Evolutionary conservation across 2,329 filamentous ascomycete genomes (phyloP), one percentile per base, ranked within the genome.

Genomic region (Colletotrichum phormii): DNA sequence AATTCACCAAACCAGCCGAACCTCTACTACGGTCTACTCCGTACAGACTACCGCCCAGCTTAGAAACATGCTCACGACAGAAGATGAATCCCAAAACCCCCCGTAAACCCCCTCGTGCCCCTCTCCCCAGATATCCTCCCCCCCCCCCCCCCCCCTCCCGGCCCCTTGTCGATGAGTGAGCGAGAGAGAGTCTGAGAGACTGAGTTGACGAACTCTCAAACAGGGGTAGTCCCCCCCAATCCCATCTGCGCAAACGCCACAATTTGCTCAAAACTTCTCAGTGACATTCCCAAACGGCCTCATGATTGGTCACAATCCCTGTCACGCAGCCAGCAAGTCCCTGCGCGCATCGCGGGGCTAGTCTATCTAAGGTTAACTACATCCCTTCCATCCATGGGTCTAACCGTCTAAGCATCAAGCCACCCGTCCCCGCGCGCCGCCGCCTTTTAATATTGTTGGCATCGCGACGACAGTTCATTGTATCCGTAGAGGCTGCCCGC

Each of bases 191-290:
- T 7, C 6, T 2, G 37, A 8, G 37, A 42, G 37, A 22, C 42
- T 49, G 42, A 49, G 42, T 49, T 49, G 22, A 55, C 53, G 53
- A 18, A 55, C 53, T 55, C 53, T 22, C 24, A 55, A 55, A 64
- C 37, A 58, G 54, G 67, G 67, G 60, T 55, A 55, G 35, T 54
- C 61, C 22, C 60, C 59, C 67, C 42, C 42, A 49, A 49, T 49
- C 42, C 12, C 31, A 42, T 49, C 42, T 31, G 65, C 69, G 58
- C 66, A 46, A 42, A 76, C 75, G 77, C 80, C 78, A 84, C 80
- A 87, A 87, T 77, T 82, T 87, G 85, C 85, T 87, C 85, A 87
- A 87, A 86, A 78, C 79, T 80, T 79, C 85, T 84, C 84, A 84
- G 75, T 72, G 67, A 62, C 67, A 72, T 46, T 11, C 33, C 26